Base-by-base conservation (phyloP, 176 grass and related monocot species). In the Lolium rigidum region DNA sequence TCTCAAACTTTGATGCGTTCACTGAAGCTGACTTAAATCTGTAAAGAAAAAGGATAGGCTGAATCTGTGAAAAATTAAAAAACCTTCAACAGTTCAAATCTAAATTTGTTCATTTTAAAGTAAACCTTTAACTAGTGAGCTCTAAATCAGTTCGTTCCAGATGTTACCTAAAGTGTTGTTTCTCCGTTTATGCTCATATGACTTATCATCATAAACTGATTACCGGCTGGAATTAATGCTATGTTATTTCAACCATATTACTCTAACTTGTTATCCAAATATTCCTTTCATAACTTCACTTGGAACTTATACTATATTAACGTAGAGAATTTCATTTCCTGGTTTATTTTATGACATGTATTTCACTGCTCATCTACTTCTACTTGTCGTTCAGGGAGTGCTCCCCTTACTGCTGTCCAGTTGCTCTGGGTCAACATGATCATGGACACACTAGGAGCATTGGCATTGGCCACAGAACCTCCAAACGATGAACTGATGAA, bases 361-460 rank as follows among this genome's bases (percentile, higher is more conserved):
- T 44, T 37, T 89, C 46, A 68, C 37, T 72, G 13, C 60, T 75
- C 20, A 66, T 74, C 10, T 85, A 70, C 50, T 81, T 63, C 28
- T 66, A 16, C 18, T 41, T 84, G 9, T 37, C 41, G 79, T 70
- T 46, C 63, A 99, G 94, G 97, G 39, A 95, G 91, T 80, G 92
- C 97, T 74, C 97, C 97, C 88, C 91, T 98, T 75, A 95, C 94
- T 85, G 97, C 97, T 72, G 97, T 98, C 7, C 97, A 98, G 81
- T 80, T 98, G 80, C 97, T 98, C 47, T 98, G 97, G 97, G 94
- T 98, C 74, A 98, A 98, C 84, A 96, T 98, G 97, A 96, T 98
- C 84, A 98, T 98, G 97, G 97, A 98, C 80, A 98, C 97, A 80
- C 88, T 98, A 75, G 97, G 97, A 61, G 97, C 97, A 67, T 80